Evolutionary conservation across 2,329 filamentous ascomycete species (phyloP), one percentile per base, ranked within the genome.

Genomic region (Neoarthrinium moseri): DNA sequence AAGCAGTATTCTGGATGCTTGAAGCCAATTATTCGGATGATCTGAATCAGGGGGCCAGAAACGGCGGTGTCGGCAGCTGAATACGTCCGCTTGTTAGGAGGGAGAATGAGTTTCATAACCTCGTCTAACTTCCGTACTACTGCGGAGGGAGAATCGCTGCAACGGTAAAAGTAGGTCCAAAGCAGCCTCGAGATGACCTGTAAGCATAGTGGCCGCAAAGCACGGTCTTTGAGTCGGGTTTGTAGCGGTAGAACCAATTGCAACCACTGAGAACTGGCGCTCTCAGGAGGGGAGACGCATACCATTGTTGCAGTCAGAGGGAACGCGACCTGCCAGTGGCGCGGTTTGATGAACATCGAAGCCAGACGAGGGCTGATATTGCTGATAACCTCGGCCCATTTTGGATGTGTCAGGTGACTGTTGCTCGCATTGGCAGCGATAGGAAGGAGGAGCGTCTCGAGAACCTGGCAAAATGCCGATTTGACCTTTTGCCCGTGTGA

Each of bases 1-100:
- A 97, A 96, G 67, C 92, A 97, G 53, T 95, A 86, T 58, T 99
- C 94, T 43, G 92, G 91, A 56, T 95, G 83, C 61, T 89, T 95
- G 71, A 87, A 96, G 3, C 92, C 95, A 59, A 99, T 91, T 59
- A 96, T 91, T 26, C 95, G 83, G 51, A 97, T 91, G 23, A 97
- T 83, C 58, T 97, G 91, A 46, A 97, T 92, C 53, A 97, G 71
- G 2, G 94, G 92, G 38, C 96, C 91, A 2, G 88, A 86, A 49
- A 95, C 86, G n/a, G 84, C 78, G 0, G 84, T 79, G 51, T 99
- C 94, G 2, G 89, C 89, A 0, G 88, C 90, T 20, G 95, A 75
- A 49, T 95, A 84, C 1, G 88, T 86, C 54, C 86, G 86, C 64
- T 87, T 94, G 6, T 89, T 85, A 11, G 83, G 78, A 18, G 92